Percentiles rank a stretch among this genome's conserved stretches.
phyloP scores from a whole-genome alignment of 306 rosid species.

The Luffa aegyptiaca region DNA sequence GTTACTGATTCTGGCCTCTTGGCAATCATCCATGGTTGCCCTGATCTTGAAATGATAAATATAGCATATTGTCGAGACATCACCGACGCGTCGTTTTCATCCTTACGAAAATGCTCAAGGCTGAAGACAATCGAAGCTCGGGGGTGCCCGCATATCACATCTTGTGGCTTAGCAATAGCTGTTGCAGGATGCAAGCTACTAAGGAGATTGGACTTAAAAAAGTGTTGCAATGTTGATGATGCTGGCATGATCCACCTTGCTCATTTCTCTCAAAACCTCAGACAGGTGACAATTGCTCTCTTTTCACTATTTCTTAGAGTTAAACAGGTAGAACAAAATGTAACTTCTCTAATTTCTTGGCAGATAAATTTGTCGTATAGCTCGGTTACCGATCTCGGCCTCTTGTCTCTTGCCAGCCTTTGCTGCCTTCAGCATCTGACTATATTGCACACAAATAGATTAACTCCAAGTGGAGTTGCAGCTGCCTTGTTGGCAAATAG shows the following conservation, averaged over 20 bases:
- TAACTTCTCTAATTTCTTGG: conserved; percentile 7
- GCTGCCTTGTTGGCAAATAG: conserved; percentile 68
- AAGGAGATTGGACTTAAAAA: conserved; percentile 67
- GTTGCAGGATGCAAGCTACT: conserved; percentile 63
- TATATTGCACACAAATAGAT: conserved; percentile 58
- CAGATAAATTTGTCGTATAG: conserved; percentile 91
- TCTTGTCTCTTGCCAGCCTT: conserved; percentile 71
- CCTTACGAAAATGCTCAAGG: conserved; percentile 52
- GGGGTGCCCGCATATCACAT: conserved; percentile 66
- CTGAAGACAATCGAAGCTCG: conserved; percentile 69
- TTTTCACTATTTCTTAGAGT: conserved; percentile 10
- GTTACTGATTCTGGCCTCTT: conserved; percentile 69
- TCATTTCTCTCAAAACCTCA: conserved; percentile 64
- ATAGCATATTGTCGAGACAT: conserved; percentile 70
- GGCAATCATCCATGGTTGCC: conserved; percentile 70
- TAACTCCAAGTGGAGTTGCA: conserved; percentile 66
- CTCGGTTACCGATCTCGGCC: conserved; percentile 76
- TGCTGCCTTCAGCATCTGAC: conserved; percentile 76
- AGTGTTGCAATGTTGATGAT: conserved; percentile 65
- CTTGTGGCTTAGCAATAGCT: conserved; percentile 56
- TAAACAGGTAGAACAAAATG: background rate
- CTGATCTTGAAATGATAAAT: conserved; percentile 60
- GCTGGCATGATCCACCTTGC: conserved; percentile 74
- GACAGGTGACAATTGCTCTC: conserved; percentile 43
- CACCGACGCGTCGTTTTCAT: conserved; percentile 45